Evolutionary conservation across 371 early-diverging fungal genomes (phyloP), one percentile per base, ranked within the genome.

Genomic region (Mucor circinelloides): DNA sequence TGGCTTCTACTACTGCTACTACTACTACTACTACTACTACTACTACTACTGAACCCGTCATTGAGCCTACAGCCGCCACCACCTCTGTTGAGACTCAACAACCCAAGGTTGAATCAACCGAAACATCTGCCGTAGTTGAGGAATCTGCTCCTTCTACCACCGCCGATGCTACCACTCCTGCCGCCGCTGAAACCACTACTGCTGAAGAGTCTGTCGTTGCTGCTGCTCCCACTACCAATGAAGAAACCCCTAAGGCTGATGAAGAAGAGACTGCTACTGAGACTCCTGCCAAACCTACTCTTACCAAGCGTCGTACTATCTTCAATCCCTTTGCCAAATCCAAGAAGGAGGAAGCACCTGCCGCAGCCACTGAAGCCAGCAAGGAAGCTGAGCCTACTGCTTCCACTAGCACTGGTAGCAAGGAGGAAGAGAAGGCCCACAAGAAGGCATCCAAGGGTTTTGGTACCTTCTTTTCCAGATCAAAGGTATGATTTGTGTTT

Each of bases 261-360:
- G 36, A 15, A 10, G 67, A 66, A 42, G 67, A 59, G 40, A 42
- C 30, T 25, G 46, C 13, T n/a, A 46, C 4, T 2, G 34, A 38
- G 17, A 28, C 64, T 46, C 46, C 46, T 46, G 46, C 21, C 23
- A 72, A 72, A 52, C 28, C 70, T 32, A 42, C 64, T 23, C 38
- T 63, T 19, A 50, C 75, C n/a, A 75, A 75, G 30, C 68, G 75
- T 55, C 69, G 72, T 31, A 71, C 67, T 17, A 63, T 75, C 69
- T 71, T 72, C 27, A 75, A 75, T 30, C 75, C 75, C 30, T 75
- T 75, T 27, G 75, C 64, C 17, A 75, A 75, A 32, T 30, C 69
- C 38, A 68, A 72, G 67, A 72, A 72, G 38, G 64, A 72, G 21
- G 69, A 69, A 32, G n/a, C 58, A 10, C 40, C 38, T 23, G 63